Evolutionary conservation across 2,329 filamentous ascomycete species (phyloP).

Genomic region (Stenocarpella maydis): DNA sequence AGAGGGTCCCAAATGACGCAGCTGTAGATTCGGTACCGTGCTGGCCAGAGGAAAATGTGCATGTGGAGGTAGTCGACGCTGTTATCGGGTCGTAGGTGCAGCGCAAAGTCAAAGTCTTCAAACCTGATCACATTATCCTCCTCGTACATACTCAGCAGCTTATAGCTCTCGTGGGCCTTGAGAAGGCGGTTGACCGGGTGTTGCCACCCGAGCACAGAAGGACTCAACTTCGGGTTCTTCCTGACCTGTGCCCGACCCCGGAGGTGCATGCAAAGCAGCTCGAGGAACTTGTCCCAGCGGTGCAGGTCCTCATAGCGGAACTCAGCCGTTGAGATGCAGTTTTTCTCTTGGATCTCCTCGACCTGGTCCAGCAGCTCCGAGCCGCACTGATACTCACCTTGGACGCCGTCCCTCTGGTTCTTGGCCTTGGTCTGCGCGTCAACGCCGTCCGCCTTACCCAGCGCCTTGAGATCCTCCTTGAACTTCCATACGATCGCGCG

Average conservation of each 20-base stretch:
- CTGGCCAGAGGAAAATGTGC: constrained; percentile 19
- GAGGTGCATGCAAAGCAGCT: constrained; percentile 6
- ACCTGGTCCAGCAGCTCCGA: constrained; percentile 5
- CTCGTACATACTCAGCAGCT: constrained; percentile 12
- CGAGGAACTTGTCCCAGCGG: constrained; percentile 20
- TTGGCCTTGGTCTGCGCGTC: constrained; percentile 7
- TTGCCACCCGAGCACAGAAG: constrained; percentile 1
- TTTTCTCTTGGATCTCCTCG: constrained; percentile 16
- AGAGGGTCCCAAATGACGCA: constrained; percentile 18
- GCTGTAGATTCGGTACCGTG: constrained; percentile 14
- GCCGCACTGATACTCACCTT: neutral
- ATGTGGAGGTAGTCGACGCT: constrained; percentile 21
- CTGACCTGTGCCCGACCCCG: constrained; percentile 9
- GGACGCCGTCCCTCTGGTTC: neutral
- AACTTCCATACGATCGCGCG: constrained; percentile 7
- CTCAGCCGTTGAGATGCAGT: constrained; percentile 12
- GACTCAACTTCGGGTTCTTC: constrained; percentile 8
- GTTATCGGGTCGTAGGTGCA: constrained; percentile 14
- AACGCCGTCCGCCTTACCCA: constrained; percentile 1
- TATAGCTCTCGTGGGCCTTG: constrained; percentile 19
- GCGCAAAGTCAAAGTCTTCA: constrained; percentile 22
- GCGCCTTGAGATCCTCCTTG: constrained; percentile 10
- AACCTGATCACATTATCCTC: constrained; percentile 21
- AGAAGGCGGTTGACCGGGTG: constrained; percentile 2
- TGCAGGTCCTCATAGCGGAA: constrained; percentile 24